Percentiles rank a stretch among this genome's conserved stretches.
These are phyloP conservation scores for Penicillium diatomitis DNA, from an alignment of 495 filamentous ascomycete genomes.

Conservation along the genomic window DNA sequence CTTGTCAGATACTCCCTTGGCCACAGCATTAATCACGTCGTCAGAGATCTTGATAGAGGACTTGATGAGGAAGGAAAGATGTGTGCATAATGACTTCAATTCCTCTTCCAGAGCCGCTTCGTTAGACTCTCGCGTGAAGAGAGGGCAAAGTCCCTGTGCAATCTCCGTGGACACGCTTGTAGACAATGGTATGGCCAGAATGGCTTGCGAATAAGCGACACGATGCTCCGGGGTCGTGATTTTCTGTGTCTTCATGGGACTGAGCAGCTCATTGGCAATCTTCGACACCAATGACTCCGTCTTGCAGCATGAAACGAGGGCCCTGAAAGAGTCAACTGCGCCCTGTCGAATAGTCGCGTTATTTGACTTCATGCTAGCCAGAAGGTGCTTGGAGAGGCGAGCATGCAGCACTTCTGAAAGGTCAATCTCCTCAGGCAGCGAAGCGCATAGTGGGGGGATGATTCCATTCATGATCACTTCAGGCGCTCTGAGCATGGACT, in stretches of 20 bases:
- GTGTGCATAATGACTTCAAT: slow-evolving; percentile 53
- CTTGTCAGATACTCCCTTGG: slow-evolving; percentile 80
- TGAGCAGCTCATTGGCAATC: slow-evolving; percentile 65
- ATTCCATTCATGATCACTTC: slow-evolving; percentile 79
- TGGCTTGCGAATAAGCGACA: slow-evolving; percentile 67
- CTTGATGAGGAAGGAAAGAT: slow-evolving; percentile 49
- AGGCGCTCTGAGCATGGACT: slow-evolving; percentile 77
- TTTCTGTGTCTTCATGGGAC: slow-evolving; percentile 71
- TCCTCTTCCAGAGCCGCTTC: slow-evolving; percentile 73
- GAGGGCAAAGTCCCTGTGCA: slow-evolving; percentile 51
- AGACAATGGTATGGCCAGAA: slow-evolving; percentile 51
- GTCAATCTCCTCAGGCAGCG: slow-evolving; percentile 62
- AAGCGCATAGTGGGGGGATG: slow-evolving; percentile 55
- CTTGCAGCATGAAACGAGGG: slow-evolving; percentile 47
- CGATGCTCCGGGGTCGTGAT: slow-evolving; percentile 74
- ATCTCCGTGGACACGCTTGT: slow-evolving; percentile 52
- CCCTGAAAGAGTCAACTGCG: slow-evolving; percentile 61
- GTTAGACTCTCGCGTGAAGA: slow-evolving; percentile 74
- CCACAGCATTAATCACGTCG: slow-evolving; percentile 55
- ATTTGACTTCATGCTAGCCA: slow-evolving; percentile 83
- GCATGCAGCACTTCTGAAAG: slow-evolving; percentile 61
- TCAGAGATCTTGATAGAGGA: slow-evolving; percentile 50
- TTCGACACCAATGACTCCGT: slow-evolving; percentile 49
- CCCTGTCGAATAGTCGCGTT: slow-evolving; percentile 68
- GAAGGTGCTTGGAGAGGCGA: slow-evolving; percentile 70